phyloP scores from a whole-genome alignment of 768 basidiomycete species.

The Pulveroboletus sp. region DNA sequence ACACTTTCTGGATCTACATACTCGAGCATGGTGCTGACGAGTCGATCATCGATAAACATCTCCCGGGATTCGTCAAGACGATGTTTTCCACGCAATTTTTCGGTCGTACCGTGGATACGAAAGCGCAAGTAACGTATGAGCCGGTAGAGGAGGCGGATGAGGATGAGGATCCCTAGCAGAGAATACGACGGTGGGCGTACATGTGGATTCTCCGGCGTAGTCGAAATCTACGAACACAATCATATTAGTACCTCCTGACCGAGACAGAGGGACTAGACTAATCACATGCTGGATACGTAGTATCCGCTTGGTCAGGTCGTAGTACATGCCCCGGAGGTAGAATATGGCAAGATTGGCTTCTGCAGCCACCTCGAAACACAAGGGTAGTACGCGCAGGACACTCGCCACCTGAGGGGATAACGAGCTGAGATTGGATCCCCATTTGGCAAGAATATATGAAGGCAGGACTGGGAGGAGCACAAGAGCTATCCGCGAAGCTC shows the following conservation, averaged over 20 bases:
- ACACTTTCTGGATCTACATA: conserved; percentile 47
- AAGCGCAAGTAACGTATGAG: conserved; percentile 44
- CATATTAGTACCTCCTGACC: not conserved
- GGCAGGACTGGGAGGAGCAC: conserved; percentile 66
- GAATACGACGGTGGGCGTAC: conserved; percentile 80
- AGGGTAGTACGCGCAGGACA: conserved; percentile 39
- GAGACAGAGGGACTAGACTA: not conserved
- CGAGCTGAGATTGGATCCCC: conserved; percentile 38
- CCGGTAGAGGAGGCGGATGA: conserved; percentile 59
- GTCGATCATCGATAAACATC: conserved; percentile 54
- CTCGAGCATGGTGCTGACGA: conserved; percentile 54
- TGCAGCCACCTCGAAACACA: conserved; percentile 47
- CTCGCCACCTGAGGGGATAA: conserved; percentile 29
- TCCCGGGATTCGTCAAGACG: conserved; percentile 30
- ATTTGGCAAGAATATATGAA: conserved; percentile 53
- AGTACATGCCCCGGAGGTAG: conserved; percentile 77
- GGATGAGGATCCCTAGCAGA: conserved; percentile 72
- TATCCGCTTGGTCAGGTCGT: conserved; percentile 63
- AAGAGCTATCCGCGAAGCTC: conserved; percentile 43
- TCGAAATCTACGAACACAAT: conserved; percentile 55
- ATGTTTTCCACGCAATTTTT: conserved; percentile 35
- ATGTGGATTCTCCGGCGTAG: conserved; percentile 65
- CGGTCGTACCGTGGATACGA: conserved; percentile 15
- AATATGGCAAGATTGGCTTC: conserved; percentile 80
- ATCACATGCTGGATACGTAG: conserved; percentile 66